These are phyloP conservation scores for Penicillium sp. DNA, from an alignment of 2,329 filamentous ascomycete genomes.

Conservation along the genomic window DNA sequence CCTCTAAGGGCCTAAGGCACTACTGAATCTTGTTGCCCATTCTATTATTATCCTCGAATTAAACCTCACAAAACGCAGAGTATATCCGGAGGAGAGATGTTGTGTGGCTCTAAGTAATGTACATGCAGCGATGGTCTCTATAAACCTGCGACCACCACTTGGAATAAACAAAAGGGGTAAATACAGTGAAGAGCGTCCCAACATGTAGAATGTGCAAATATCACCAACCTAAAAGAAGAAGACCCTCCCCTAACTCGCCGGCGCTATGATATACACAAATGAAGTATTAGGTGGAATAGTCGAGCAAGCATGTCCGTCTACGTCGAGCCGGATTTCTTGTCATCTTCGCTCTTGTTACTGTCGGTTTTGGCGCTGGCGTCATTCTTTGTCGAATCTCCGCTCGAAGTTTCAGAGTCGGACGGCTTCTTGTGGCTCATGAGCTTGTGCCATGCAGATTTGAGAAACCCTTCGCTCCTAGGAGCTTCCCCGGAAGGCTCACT, in stretches of 20 bases:
- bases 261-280: slow-evolving; percentile 44
- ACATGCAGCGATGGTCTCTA: slow-evolving; percentile 21
- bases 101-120: slow-evolving; percentile 20
- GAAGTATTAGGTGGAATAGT: slow-evolving; percentile 31
- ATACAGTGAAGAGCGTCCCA: slow-evolving; percentile 24
- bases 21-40: slow-evolving; percentile 7
- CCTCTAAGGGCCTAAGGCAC: slow-evolving; percentile 6
- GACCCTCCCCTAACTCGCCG: slow-evolving; percentile 37
- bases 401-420: slow-evolving; percentile 31
- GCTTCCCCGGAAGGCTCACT: slow-evolving; percentile 41
- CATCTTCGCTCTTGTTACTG: slow-evolving; percentile 25
- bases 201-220: slow-evolving; percentile 24
- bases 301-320: slow-evolving; percentile 27
- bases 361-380: slow-evolving; percentile 26
- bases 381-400: slow-evolving; percentile 36
- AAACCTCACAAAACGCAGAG: slow-evolving; percentile 2
- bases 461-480: slow-evolving; percentile 84
- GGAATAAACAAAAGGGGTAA: slow-evolving; percentile 11
- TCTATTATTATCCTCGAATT: slow-evolving; percentile 13
- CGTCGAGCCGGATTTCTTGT: slow-evolving; percentile 44
- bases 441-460: slow-evolving; percentile 93
- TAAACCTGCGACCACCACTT: slow-evolving; percentile 5
- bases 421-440: slow-evolving; percentile 71
- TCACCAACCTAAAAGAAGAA: slow-evolving; percentile 5
- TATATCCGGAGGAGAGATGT: slow-evolving; percentile 19